These are phyloP conservation scores for Cryptococcus sp. DNA, from an alignment of 1,284 basidiomycete species.

Conservation along the genomic window DNA sequence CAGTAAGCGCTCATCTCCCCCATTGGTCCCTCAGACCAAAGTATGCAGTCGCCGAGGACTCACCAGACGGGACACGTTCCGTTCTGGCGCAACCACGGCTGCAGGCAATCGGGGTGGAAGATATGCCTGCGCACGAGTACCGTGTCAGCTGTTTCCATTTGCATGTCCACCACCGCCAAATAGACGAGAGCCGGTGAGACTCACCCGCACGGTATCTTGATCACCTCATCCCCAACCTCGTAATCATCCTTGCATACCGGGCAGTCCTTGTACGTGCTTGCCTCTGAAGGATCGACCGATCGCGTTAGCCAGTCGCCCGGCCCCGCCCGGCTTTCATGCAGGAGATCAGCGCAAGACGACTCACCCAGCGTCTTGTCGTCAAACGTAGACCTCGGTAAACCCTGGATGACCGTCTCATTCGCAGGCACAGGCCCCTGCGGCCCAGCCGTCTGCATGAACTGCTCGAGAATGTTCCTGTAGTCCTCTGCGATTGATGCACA, in stretches of 20 bases:
- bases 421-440: slow-evolving; percentile 48
- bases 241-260: slow-evolving; percentile 49
- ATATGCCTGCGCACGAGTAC: slow-evolving; percentile 29
- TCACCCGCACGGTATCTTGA: slow-evolving; percentile 44
- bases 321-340: not conserved
- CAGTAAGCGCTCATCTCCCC: no score
- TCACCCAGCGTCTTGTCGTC: slow-evolving; percentile 38
- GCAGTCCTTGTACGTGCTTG: slow-evolving; percentile 45
- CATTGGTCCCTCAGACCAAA: no score
- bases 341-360: slow-evolving; percentile 7
- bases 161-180: not conserved
- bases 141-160: not conserved
- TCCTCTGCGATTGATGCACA: slow-evolving; percentile 27
- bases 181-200: slow-evolving; percentile 5
- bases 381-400: slow-evolving; percentile 42
- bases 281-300: slow-evolving; percentile 18
- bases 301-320: no score
- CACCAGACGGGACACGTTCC: slow-evolving; percentile 50
- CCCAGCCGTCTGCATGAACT: slow-evolving; percentile 46
- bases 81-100: slow-evolving; percentile 48
- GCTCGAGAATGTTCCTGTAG: slow-evolving; percentile 44
- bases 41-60: slow-evolving; percentile 8
- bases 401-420: slow-evolving; percentile 41
- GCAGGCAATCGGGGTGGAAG: slow-evolving; percentile 47
- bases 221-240: slow-evolving; percentile 36